Conservation (phyloP, 2,329 filamentous ascomycete genomes). For the Hypoxylon sp. region DNA sequence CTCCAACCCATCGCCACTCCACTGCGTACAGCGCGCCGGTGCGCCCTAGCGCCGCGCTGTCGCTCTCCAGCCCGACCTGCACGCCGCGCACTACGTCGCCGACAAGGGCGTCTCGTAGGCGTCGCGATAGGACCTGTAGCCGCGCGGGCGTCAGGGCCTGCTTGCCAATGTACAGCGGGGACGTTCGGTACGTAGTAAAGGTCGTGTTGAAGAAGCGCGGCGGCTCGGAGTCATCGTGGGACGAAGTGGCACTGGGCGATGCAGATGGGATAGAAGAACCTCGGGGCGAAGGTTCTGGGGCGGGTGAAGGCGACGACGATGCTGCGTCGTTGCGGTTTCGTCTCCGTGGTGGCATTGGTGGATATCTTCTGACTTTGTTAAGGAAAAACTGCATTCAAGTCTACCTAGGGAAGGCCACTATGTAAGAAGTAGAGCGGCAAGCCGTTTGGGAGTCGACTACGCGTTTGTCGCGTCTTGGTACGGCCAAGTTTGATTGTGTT, state of each 20-base stretch:
- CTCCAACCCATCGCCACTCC: slow-evolving; percentile 63
- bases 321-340: slow-evolving; percentile 41
- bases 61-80: slow-evolving; percentile 61
- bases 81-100: slow-evolving; percentile 74
- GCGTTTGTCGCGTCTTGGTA: slow-evolving; percentile 26
- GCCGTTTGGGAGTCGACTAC: neutral
- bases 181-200: slow-evolving; percentile 70
- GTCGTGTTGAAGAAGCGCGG: slow-evolving; percentile 71
- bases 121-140: slow-evolving; percentile 62
- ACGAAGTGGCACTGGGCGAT: slow-evolving; percentile 31
- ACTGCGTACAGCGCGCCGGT: slow-evolving; percentile 64
- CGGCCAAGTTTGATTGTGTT: neutral
- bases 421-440: neutral
- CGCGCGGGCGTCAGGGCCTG: slow-evolving; percentile 57
- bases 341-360: slow-evolving; percentile 48
- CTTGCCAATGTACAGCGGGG: slow-evolving; percentile 66
- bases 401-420: neutral
- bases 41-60: slow-evolving; percentile 56
- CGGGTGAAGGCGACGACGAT: slow-evolving; percentile 29
- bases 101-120: slow-evolving; percentile 68
- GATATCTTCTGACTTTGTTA: neutral
- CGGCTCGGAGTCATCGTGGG: slow-evolving; percentile 44
- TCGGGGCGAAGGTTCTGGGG: slow-evolving; percentile 18
- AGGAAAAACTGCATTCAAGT: neutral
- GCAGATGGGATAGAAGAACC: slow-evolving; percentile 20